Conservation (phyloP, 176 grass and related monocot species). For the Aegilops longissima region DNA sequence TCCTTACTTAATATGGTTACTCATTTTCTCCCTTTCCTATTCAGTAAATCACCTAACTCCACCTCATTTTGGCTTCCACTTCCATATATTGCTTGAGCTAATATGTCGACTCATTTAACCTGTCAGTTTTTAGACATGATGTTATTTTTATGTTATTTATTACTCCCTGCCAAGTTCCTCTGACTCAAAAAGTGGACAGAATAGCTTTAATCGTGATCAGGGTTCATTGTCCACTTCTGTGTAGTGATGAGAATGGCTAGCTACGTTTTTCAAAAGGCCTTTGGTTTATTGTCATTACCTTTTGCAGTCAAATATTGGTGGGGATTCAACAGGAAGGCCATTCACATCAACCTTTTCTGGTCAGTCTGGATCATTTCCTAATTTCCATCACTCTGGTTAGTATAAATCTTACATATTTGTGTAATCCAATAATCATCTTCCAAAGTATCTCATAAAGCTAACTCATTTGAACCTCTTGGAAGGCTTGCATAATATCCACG, state of each 20-base stretch:
- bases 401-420: conserved; percentile 24
- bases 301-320: conserved; percentile 73
- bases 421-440: conserved; percentile 21
- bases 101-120: conserved; percentile 4
- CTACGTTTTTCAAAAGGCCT: not conserved
- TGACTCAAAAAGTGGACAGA: not conserved
- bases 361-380: conserved; percentile 70
- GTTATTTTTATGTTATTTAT: conserved; percentile 10
- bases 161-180: conserved; percentile 13
- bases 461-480: conserved; percentile 24
- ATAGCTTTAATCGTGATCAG: not conserved
- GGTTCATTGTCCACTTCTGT: not conserved
- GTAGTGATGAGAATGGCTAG: conserved; percentile 14
- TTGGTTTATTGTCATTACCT: conserved; percentile 37
- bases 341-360: conserved; percentile 70
- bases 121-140: conserved; percentile 19
- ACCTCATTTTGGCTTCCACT: not conserved
- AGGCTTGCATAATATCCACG: conserved; percentile 90
- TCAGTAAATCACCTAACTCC: conserved; percentile 22
- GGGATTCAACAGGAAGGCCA: conserved; percentile 81
- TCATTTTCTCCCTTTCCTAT: conserved; percentile 4
- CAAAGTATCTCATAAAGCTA: conserved; percentile 1
- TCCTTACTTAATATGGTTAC: conserved; percentile 18
- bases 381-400: conserved; percentile 88
- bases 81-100: conserved; percentile 1